Evolutionary conservation across 495 filamentous ascomycete genomes (phyloP), one percentile per base, ranked within the genome.

Genomic region (Neurospora terricola): DNA sequence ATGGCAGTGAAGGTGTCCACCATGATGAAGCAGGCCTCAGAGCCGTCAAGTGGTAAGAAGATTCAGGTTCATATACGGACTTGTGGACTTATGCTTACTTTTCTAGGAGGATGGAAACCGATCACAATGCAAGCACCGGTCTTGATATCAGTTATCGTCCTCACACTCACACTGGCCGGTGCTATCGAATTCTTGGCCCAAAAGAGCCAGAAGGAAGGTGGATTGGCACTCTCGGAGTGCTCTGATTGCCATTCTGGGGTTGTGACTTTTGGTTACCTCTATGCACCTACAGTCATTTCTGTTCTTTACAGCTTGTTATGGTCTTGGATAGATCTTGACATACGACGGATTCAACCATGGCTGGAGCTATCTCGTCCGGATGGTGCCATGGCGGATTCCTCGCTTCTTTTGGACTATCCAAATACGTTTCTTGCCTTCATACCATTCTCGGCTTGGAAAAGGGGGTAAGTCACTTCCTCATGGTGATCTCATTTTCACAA

Each of bases 281-380:
- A 85, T 75, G 71, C 82, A 5, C 81, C 84, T 4, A 85, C 81
- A 4, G 75, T 86, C 11, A 70, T 86, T 42, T 78, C 84, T 0
- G 84, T 87, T 6, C 36, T 80, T 0, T 86, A 81, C 72, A 82
- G 84, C 69, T 76, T 87, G 59, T 30, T 80, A 0, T 87, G 85
- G 85, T 81, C 75, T 68, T 81, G 80, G 79, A 79, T 87, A 4
- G 84, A 86, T 74, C 74, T 85, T 1, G 83, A 87, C 72, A 73
- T 80, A 3, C 84, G 84, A 73, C 80, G 85, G 7, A 76, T 87
- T 21, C 84, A 87, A 69, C 84, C 85, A 6, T 87, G 78, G 73
- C 81, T 82, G 38, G 85, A 87, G 70, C 76, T 87, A 0, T 85
- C 83, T 3, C 81, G 80, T 4, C 38, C 71, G 0, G 78, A 78